Evolutionary conservation across 257 asterid genomes (phyloP).

Genomic region (Verbascum thapsus): DNA sequence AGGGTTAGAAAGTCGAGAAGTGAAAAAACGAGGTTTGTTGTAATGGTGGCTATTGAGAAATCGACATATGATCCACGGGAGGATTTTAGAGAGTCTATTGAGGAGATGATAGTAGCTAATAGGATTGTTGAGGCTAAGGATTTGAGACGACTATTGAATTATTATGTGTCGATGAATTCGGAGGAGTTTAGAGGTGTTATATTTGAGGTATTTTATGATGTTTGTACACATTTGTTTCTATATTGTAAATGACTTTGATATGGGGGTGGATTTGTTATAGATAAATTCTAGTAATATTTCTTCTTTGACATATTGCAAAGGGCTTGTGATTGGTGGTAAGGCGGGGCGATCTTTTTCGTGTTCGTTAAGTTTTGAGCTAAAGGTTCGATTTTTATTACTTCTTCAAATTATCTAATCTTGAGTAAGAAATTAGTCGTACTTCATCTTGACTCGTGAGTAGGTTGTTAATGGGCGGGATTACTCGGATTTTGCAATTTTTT

Average conservation of each 20-base stretch:
- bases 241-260: constrained; percentile 33
- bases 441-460: too few species aligned
- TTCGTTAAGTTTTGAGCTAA: too few species aligned
- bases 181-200: constrained; percentile 63
- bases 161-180: constrained; percentile 66
- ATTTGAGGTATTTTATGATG: constrained; percentile 79
- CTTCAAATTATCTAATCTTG: too few species aligned
- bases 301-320: too few species aligned
- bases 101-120: constrained; percentile 61
- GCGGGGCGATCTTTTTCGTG: too few species aligned
- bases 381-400: too few species aligned
- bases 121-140: constrained; percentile 58
- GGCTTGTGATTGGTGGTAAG: too few species aligned
- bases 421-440: too few species aligned
- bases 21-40: constrained; percentile 54
- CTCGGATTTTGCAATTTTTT: too few species aligned
- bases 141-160: constrained; percentile 62
- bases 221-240: constrained; percentile 60
- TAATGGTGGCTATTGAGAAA: constrained; percentile 83
- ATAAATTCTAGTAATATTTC: not conserved
- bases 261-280: not conserved
- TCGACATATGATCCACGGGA: constrained; percentile 67
- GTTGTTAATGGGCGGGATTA: too few species aligned
- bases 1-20: constrained; percentile 33
- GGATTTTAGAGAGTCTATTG: constrained; percentile 76